phyloP scores from a whole-genome alignment of 2,329 filamentous ascomycete genomes.

The Hymenoscyphus albidus region DNA sequence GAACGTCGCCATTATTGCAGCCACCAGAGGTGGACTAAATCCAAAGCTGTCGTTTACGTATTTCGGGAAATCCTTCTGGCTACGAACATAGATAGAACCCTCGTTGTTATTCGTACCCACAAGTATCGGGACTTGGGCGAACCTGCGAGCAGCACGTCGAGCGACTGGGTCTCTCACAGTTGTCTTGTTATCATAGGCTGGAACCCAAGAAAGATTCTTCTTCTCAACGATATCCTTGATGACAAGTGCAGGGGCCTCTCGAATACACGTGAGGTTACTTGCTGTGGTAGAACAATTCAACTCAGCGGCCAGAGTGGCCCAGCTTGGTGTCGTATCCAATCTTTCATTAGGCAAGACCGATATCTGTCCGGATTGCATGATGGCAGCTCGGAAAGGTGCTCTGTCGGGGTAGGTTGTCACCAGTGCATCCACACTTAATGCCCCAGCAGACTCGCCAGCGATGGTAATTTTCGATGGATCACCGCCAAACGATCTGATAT shows the following conservation, averaged over 20 bases:
- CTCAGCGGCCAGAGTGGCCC: neutral
- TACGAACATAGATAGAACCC: neutral
- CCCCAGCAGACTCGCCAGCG: slow-evolving; percentile 30
- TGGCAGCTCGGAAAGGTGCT: slow-evolving; percentile 15
- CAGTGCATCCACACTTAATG: slow-evolving; percentile 25
- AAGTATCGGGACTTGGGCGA: neutral
- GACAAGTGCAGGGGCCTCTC: neutral
- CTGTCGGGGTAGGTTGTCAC: slow-evolving; percentile 4
- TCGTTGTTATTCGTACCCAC: slow-evolving; percentile 5
- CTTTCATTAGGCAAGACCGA: neutral
- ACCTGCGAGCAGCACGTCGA: neutral
- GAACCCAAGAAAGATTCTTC: neutral
- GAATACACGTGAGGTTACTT: neutral
- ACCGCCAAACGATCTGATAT: slow-evolving; percentile 56
- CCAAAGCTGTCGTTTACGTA: neutral
- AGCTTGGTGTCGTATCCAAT: neutral
- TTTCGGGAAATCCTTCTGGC: neutral
- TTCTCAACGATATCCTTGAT: neutral
- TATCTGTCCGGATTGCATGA: slow-evolving; percentile 7
- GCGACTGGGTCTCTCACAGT: neutral
- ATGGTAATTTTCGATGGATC: slow-evolving; percentile 39
- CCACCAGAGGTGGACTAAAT: neutral
- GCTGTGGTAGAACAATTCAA: neutral
- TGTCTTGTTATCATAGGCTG: neutral
- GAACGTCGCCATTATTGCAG: neutral